A percentile compares a stretch with the other conserved stretches of the same genome.
These are phyloP conservation scores for Sporothrix schenckii DNA, from an alignment of 2,329 filamentous ascomycete genomes.

Conservation along the genomic window DNA sequence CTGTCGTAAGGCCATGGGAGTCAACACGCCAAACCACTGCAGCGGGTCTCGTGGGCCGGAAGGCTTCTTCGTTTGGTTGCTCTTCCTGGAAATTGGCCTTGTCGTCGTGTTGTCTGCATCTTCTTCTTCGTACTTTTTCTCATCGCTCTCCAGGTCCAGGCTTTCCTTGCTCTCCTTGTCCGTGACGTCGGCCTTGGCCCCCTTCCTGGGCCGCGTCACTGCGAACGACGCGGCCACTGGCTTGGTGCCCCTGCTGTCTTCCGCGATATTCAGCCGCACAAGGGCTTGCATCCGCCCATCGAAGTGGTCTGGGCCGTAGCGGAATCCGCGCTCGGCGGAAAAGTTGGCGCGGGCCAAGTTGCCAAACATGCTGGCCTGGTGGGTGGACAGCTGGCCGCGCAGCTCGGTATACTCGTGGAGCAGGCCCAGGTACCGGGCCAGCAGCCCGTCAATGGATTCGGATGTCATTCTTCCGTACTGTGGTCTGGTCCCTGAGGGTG, in stretches of 20 bases:
- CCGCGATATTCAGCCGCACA: slow-evolving; percentile 47
- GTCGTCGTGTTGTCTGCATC: neutral
- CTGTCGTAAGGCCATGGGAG: slow-evolving; percentile 55
- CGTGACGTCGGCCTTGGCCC: neutral
- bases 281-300: slow-evolving; percentile 72
- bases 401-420: slow-evolving; percentile 69
- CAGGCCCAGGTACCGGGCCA: slow-evolving; percentile 66
- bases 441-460: slow-evolving; percentile 61
- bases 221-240: slow-evolving; percentile 30
- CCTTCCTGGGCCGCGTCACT: slow-evolving; percentile 15
- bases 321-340: slow-evolving; percentile 61
- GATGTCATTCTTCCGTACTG: slow-evolving; percentile 38
- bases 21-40: slow-evolving; percentile 59
- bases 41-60: slow-evolving; percentile 54
- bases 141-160: slow-evolving; percentile 6
- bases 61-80: slow-evolving; percentile 25
- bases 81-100: slow-evolving; percentile 27
- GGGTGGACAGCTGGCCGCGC: slow-evolving; percentile 55
- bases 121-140: slow-evolving; percentile 27
- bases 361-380: slow-evolving; percentile 61
- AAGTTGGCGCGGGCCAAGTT: slow-evolving; percentile 76
- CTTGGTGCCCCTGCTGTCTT: neutral
- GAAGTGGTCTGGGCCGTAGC: slow-evolving; percentile 71
- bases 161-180: slow-evolving; percentile 1
- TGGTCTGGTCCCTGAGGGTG: neutral